Evolutionary conservation across 805 yeast genomes (phyloP).

Genomic region (Zygosaccharomyces bailii): DNA sequence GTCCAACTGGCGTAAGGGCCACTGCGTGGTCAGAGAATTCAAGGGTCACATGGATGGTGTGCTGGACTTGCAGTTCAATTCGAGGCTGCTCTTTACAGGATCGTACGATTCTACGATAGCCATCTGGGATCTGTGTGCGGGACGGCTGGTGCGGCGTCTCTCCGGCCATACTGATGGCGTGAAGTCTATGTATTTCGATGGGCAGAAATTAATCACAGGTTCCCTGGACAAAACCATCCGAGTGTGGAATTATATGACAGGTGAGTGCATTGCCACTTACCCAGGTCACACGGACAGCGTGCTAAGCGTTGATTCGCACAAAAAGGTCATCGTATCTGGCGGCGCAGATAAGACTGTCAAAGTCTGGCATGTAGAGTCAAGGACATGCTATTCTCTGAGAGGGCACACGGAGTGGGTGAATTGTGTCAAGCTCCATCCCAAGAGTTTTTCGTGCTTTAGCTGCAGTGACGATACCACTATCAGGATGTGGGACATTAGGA

Average conservation of each 20-base stretch:
- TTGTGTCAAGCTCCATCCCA: conserved; percentile 79
- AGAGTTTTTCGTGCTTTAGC: conserved; percentile 73
- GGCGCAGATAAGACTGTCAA: conserved; percentile 86
- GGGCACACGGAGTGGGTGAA: conserved; percentile 95
- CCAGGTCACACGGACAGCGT: conserved; percentile 90
- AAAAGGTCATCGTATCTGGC: conserved; percentile 84
- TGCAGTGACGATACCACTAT: conserved; percentile 91
- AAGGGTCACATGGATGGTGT: conserved; percentile 85
- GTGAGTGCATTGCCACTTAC: conserved; percentile 90
- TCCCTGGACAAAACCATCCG: conserved; percentile 87
- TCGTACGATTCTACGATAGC: conserved; percentile 87
- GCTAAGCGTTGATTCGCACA: conserved; percentile 73
- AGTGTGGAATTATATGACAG: conserved; percentile 95
- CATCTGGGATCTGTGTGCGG: conserved; percentile 88
- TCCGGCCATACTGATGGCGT: conserved; percentile 90
- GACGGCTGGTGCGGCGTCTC: conserved; percentile 70
- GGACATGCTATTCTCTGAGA: conserved; percentile 87
- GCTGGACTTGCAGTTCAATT: conserved; percentile 81
- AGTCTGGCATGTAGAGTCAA: conserved; percentile 93
- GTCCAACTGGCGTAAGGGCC: conserved; percentile 90
- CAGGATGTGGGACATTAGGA: conserved; percentile 88
- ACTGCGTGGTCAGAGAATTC: conserved; percentile 59
- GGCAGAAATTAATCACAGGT: conserved; percentile 85
- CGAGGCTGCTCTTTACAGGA: conserved; percentile 80
- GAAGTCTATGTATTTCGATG: conserved; percentile 78